Evolutionary conservation across 2,329 filamentous ascomycete species (phyloP), one percentile per base, ranked within the genome.

Genomic region (Xylariales sp.): DNA sequence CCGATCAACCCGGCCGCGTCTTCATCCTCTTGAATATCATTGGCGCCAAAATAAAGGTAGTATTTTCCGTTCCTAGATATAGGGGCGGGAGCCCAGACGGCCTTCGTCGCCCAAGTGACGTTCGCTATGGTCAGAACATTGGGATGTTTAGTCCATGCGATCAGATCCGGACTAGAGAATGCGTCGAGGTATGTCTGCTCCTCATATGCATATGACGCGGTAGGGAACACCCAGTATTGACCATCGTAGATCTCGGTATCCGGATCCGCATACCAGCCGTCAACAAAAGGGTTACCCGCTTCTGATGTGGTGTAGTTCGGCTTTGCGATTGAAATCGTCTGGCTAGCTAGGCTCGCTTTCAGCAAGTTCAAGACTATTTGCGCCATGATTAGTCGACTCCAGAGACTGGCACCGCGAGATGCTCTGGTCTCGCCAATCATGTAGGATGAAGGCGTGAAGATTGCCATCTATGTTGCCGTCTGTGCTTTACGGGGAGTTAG

Each of bases 221-320:
- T 74, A 5, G 71, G 68, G 49, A 64, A 75, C 18, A 74, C 64
- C 68, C 68, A 74, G 54, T 69, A 73, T 28, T 62, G 49, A 20
- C 54, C 56, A 12, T 66, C 53, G 55, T 71, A 74, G 53, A 68
- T 65, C 38, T 64, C 68, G 19, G 60, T 66, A 52, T 73, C 71
- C 0, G 71, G 71, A 42, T 75, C 71, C 6, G 70, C 71, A 49
- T 74, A 74, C 68, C 68, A 71, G 38, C 69, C 69, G 1, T 65
- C 58, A 18, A 73, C 60, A 38, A 74, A 66, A 5, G 71, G 71
- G 42, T 75, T 75, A 12, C 66, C 66, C 1, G 66, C 58, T 43
- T 66, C 64, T 1, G 64, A 56, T 3, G 66, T 69, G 2, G 59
- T 54, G 44, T 61, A 66, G 47, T 67, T 54, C 9, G 56, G 61